Evolutionary conservation across 805 yeast species (phyloP), one percentile per base, ranked within the genome.

Genomic region (Nakazawaea anatomiae): DNA sequence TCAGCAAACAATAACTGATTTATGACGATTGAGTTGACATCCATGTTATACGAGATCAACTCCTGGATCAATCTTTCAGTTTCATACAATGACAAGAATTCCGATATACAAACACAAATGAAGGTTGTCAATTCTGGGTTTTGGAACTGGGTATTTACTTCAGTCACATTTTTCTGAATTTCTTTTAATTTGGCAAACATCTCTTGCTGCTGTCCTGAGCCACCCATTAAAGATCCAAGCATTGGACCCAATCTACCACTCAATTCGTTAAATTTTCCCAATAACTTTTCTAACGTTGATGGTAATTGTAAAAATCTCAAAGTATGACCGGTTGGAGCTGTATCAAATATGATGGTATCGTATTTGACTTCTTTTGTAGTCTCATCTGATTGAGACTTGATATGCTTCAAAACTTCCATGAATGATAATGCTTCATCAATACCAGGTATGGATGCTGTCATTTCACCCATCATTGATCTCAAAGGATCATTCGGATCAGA

Each of bases 251-350:
- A 79, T 62, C 80, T 82, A 11, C 91, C 86, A 41, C 92, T 83
- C 51, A 94, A 77, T 60, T 89, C 96, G 60, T 90, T 84, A 66
- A 94, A 84, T 64, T 92, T 94, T 46, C 86, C 84, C 58, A 94
- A 76, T 38, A 96, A 77, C 66, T 89, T 89, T 60, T 90, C 95
- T 55, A 94, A 73, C 4, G 97, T 91, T 31, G 95, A 80, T 39
- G 99, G 99, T 62, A 94, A 80, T 69, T 91, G 97, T 66, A 94
- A 76, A 68, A 94, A 94, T 62, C 99, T 82, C 60, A 94, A 75
- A 2, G 99, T 94, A 70, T 94, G 99, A 38, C 99, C 99, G 0
- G 99, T 94, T 60, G 99, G 99, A 0, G 99, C 99, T n/a, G 99
- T 94, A 68, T 94, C 99, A 63, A 94, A 94, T 58, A 94, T 89